A percentile compares a stretch with the other conserved stretches of the same genome.
Evolutionary conservation across 208 protist species (phyloP).

Genomic region (Wallacemonas sp.): DNA sequence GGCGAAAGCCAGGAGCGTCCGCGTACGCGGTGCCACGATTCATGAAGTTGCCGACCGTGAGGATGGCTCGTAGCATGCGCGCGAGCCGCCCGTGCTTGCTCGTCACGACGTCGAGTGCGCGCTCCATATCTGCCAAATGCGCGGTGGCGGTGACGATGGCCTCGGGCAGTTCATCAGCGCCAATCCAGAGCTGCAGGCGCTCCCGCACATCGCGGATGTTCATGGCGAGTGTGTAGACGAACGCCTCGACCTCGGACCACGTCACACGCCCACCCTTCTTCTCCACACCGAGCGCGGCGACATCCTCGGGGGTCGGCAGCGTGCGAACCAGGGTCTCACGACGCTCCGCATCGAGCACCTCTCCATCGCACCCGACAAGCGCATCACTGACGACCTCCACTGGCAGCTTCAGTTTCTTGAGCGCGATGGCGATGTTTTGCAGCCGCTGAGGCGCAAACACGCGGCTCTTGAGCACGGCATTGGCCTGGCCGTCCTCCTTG

Average conservation of each 20-base stretch:
- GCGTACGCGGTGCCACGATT: slow-evolving; percentile 66
- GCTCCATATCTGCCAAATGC: slow-evolving; percentile 49
- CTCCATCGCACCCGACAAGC: slow-evolving; percentile 50
- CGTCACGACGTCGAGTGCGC: slow-evolving; percentile 39
- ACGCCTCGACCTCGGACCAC: slow-evolving; percentile 69
- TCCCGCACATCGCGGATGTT: slow-evolving; percentile 58
- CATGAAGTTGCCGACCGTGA: slow-evolving; percentile 72
- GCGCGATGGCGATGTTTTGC: slow-evolving; percentile 75
- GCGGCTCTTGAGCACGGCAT: slow-evolving; percentile 23
- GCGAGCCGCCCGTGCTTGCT: slow-evolving; percentile 53
- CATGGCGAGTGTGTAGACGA: slow-evolving; percentile 50
- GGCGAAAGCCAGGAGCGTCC: slow-evolving; percentile 59
- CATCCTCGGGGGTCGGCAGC: slow-evolving; percentile 53
- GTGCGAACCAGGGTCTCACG: slow-evolving; percentile 39
- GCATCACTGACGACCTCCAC: slow-evolving; percentile 44
- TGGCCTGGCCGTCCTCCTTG: slow-evolving; percentile 11
- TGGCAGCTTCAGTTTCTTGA: slow-evolving; percentile 61
- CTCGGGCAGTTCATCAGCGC: slow-evolving; percentile 49
- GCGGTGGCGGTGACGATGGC: slow-evolving; percentile 29
- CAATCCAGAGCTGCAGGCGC: slow-evolving; percentile 66
- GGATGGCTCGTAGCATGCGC: slow-evolving; percentile 41
- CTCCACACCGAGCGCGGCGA: slow-evolving; percentile 40
- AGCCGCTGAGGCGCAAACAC: slow-evolving; percentile 56
- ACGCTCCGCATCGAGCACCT: slow-evolving; percentile 36
- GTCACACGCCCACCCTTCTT: slow-evolving; percentile 30